phyloP scores from a whole-genome alignment of 805 yeast species.

The Metschnikowia shivogae region DNA sequence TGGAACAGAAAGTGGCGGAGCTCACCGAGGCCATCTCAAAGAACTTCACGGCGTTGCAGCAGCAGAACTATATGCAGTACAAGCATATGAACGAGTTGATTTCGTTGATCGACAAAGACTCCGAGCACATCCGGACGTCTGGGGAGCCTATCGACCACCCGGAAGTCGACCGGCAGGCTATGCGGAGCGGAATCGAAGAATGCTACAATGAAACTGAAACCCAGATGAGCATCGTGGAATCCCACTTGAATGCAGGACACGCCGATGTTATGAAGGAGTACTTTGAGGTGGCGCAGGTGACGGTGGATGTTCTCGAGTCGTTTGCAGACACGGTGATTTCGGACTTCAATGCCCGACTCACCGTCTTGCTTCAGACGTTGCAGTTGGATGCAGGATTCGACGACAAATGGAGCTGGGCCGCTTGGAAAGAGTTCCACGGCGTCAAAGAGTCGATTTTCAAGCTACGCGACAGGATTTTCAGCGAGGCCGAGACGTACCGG shows the following conservation, averaged over 20 bases:
- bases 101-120: slow-evolving; percentile 30
- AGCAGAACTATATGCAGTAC: slow-evolving; percentile 26
- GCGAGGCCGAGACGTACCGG: slow-evolving; percentile 23
- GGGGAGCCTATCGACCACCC: slow-evolving; percentile 12
- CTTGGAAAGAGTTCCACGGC: slow-evolving; percentile 52
- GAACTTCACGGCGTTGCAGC: slow-evolving; percentile 27
- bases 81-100: slow-evolving; percentile 29
- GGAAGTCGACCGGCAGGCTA: slow-evolving; percentile 28
- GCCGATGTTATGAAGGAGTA: slow-evolving; percentile 26
- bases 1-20: slow-evolving; percentile 22
- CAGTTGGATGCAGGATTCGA: slow-evolving; percentile 12
- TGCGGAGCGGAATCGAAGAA: slow-evolving; percentile 31
- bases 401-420: slow-evolving; percentile 22
- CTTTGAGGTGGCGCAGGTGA: slow-evolving; percentile 31
- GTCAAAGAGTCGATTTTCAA: slow-evolving; percentile 52
- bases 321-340: slow-evolving; percentile 64
- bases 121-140: slow-evolving; percentile 24
- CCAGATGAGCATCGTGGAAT: slow-evolving; percentile 22
- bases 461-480: slow-evolving; percentile 50
- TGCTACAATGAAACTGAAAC: slow-evolving; percentile 23
- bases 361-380: slow-evolving; percentile 39
- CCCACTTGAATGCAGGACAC: slow-evolving; percentile 24
- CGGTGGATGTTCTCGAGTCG: slow-evolving; percentile 67
- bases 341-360: slow-evolving; percentile 61
- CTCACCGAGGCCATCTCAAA: slow-evolving; percentile 25